phyloP scores from a whole-genome alignment of 768 basidiomycete species.

The Amylocystis lapponica region DNA sequence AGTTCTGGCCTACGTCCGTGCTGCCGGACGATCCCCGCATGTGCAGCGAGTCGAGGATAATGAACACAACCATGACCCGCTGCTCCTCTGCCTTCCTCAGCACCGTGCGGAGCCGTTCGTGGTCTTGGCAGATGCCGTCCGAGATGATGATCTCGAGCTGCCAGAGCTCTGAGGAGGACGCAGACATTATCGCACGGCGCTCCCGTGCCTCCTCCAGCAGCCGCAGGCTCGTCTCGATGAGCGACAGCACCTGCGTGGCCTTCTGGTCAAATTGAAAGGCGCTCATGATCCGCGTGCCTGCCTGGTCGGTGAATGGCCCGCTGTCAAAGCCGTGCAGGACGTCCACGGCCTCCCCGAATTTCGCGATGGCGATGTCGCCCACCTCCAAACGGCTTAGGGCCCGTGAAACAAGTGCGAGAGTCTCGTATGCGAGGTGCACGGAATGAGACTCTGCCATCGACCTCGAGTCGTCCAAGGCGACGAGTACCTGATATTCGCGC shows the following conservation, averaged over 20 bases:
- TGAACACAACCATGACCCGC: slow-evolving; percentile 92
- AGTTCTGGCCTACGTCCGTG: slow-evolving; percentile 38
- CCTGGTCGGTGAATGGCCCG: slow-evolving; percentile 75
- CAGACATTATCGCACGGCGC: slow-evolving; percentile 50
- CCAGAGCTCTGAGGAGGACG: slow-evolving; percentile 82
- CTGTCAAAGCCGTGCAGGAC: slow-evolving; percentile 83
- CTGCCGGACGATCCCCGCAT: slow-evolving; percentile 20
- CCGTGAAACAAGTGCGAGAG: slow-evolving; percentile 85
- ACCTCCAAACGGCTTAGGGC: slow-evolving; percentile 89
- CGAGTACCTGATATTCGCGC: slow-evolving; percentile 91
- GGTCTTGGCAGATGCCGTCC: slow-evolving; percentile 98
- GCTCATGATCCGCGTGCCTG: slow-evolving; percentile 73
- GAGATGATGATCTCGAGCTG: slow-evolving; percentile 98
- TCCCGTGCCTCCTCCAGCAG: slow-evolving; percentile 77
- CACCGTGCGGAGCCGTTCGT: slow-evolving; percentile 73
- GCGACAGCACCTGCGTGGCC: slow-evolving; percentile 77
- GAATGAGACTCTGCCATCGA: slow-evolving; percentile 95
- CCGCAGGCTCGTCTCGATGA: slow-evolving; percentile 73
- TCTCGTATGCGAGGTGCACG: slow-evolving; percentile 90
- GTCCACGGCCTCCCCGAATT: slow-evolving; percentile 86
- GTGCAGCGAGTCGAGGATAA: slow-evolving; percentile 88
- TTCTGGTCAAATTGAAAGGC: slow-evolving; percentile 88
- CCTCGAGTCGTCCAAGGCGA: slow-evolving; percentile 92
- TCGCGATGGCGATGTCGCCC: slow-evolving; percentile 89
- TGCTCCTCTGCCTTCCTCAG: slow-evolving; percentile 85